Conservation (phyloP, 345 rosid species). For the Eucalyptus curtisii region DNA sequence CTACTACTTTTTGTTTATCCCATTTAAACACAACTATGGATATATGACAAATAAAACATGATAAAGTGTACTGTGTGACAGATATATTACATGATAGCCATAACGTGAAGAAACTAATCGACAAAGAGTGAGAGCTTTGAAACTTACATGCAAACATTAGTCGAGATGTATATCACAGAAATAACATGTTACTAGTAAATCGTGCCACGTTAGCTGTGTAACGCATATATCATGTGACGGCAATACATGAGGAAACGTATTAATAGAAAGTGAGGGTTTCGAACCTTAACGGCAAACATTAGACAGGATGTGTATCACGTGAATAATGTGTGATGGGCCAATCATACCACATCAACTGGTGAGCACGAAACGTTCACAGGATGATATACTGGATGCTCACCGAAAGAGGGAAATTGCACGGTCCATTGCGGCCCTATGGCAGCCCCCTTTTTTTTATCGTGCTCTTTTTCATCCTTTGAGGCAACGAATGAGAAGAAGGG, state of each 20-base stretch:
- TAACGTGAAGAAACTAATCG: not conserved
- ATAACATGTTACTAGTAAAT: not conserved
- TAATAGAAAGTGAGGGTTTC: not conserved
- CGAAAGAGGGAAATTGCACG: not conserved
- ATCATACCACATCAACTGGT: not conserved
- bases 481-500: not conserved
- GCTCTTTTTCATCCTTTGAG: not conserved
- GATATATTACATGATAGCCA: not conserved
- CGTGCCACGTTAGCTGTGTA: fast-evolving
- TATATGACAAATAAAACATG: not conserved
- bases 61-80: not conserved
- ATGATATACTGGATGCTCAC: not conserved
- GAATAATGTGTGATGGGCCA: not conserved
- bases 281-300: not conserved
- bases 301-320: not conserved
- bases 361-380: not conserved
- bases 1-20: not conserved
- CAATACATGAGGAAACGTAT: not conserved
- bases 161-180: not conserved
- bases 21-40: not conserved
- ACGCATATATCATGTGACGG: not conserved
- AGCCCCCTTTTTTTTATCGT: not conserved
- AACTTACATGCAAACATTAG: not conserved
- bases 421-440: not conserved
- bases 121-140: not conserved